Conservation (phyloP, 2,329 filamentous ascomycete species). For the Xylaria sp. region DNA sequence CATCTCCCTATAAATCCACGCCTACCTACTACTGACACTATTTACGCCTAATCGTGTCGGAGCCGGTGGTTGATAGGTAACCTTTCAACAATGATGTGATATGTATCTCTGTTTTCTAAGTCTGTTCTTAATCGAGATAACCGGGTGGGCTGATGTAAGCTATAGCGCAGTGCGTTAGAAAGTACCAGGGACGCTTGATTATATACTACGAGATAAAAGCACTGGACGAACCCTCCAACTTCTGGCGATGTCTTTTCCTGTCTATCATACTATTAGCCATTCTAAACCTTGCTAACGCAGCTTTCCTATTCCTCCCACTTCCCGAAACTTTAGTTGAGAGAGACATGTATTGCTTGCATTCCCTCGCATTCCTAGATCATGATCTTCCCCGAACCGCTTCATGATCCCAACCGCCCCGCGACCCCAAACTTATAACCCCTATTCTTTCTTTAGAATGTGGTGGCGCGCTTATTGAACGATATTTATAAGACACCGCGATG, state of each 20-base stretch:
- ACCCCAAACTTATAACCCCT: neutral
- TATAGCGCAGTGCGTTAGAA: neutral
- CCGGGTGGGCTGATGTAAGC: neutral
- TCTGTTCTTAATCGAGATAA: neutral
- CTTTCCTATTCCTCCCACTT: neutral
- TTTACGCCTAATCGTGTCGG: too few relatives aligned
- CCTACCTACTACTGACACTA: neutral
- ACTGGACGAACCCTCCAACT: neutral
- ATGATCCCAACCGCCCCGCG: neutral
- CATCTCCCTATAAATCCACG: slow-evolving; percentile 22
- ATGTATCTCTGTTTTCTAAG: neutral
- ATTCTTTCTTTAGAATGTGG: neutral
- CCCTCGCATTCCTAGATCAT: neutral
- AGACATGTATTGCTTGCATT: neutral
- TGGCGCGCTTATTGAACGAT: neutral
- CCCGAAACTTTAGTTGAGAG: slow-evolving; percentile 7
- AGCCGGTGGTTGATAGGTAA: neutral
- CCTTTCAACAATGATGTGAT: neutral
- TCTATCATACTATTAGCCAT: neutral
- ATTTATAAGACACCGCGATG: neutral
- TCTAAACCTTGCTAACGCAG: neutral
- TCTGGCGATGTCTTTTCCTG: slow-evolving; percentile 7
- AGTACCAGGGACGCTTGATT: neutral
- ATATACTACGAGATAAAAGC: neutral
- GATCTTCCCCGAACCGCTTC: neutral